Conservation (phyloP, 2,329 filamentous ascomycete genomes). For the Dactylonectria estremocensis region DNA sequence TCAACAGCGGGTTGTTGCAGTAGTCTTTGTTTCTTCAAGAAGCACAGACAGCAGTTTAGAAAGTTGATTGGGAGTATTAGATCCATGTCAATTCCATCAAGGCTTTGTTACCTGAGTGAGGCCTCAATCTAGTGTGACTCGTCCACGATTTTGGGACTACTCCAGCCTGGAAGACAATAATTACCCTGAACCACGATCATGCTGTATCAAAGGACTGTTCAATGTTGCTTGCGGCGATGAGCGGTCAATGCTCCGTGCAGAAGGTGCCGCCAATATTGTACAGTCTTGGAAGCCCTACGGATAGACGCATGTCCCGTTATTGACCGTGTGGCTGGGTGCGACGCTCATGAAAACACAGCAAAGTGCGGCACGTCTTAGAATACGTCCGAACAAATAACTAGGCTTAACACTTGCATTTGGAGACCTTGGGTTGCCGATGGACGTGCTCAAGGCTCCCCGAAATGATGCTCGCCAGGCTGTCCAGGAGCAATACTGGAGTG, state of each 20-base stretch:
- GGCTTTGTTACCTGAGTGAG: conserved; percentile 13
- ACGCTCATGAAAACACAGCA: neutral
- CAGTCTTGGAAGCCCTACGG: conserved; percentile 9
- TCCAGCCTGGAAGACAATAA: neutral
- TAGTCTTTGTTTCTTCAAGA: neutral
- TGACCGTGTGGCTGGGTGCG: conserved; percentile 12
- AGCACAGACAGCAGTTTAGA: neutral
- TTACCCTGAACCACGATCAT: neutral
- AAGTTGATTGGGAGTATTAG: neutral
- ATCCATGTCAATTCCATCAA: conserved; percentile 5
- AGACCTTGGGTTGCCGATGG: conserved; percentile 7
- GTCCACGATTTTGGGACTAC: conserved; percentile 1
- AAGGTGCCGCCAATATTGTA: neutral
- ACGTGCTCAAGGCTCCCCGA: neutral
- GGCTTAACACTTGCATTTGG: neutral
- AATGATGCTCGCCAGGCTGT: neutral
- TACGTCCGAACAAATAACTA: neutral
- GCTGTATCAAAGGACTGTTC: neutral
- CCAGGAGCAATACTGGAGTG: neutral
- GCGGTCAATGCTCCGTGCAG: neutral
- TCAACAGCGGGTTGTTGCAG: neutral
- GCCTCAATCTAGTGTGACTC: conserved; percentile 16
- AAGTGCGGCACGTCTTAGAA: neutral
- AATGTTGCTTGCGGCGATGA: neutral
- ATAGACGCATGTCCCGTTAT: conserved; percentile 7